These are phyloP conservation scores for Ustilago cynodontis DNA, from an alignment of 1,284 basidiomycete species.

Conservation along the genomic window DNA sequence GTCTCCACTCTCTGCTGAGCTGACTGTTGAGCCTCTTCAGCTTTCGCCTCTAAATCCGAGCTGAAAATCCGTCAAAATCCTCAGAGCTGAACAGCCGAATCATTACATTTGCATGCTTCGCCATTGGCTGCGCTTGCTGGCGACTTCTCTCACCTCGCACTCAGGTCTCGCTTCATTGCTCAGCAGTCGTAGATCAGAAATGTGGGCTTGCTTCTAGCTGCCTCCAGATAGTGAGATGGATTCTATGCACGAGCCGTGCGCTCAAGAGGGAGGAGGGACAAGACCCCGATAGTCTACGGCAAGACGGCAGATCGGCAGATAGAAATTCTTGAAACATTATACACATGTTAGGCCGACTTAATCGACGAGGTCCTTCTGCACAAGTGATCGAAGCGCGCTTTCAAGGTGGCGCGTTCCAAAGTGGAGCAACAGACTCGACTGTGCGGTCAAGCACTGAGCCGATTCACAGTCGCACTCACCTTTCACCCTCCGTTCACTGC, in stretches of 20 bases:
- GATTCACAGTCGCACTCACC: neutral
- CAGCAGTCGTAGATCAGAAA: neutral
- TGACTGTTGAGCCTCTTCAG: neutral
- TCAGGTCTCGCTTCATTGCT: neutral
- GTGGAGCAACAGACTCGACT: constrained; percentile 29
- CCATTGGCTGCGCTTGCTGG: constrained; percentile 23
- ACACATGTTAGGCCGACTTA: neutral
- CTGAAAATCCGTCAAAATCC: constrained; percentile 9
- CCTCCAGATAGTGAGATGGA: too few species aligned
- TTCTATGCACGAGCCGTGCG: too few species aligned
- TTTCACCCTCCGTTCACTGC: neutral
- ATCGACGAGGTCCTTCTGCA: neutral
- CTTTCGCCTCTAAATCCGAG: constrained; percentile 26
- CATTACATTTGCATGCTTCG: constrained; percentile 32
- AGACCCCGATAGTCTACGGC: too few species aligned
- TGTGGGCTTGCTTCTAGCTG: too few species aligned
- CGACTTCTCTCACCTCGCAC: neutral
- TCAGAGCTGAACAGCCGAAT: neutral
- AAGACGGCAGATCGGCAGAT: neutral
- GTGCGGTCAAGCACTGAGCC: neutral
- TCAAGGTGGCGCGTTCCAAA: constrained; percentile 41
- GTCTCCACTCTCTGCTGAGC: too few species aligned
- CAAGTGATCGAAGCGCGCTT: constrained; percentile 31
- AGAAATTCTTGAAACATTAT: too few species aligned
- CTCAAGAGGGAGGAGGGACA: too few species aligned